Evolutionary conservation across 768 basidiomycete genomes (phyloP).

Genomic region (Suillus placidus): DNA sequence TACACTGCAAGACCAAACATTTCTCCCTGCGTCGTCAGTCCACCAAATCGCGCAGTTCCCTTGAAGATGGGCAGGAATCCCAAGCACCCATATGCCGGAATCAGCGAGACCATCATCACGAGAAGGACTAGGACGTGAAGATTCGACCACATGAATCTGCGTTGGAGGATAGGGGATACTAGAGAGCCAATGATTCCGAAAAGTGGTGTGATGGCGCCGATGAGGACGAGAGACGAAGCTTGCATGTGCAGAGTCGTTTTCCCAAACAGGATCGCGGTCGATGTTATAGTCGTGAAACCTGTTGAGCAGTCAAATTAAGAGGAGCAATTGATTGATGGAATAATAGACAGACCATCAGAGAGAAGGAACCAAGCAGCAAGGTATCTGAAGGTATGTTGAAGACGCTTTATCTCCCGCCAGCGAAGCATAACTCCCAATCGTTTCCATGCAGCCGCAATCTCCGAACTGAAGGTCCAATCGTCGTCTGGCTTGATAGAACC

Average conservation of each 20-base stretch:
- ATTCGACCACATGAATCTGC: slow-evolving; percentile 64
- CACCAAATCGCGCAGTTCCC: slow-evolving; percentile 54
- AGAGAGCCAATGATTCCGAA: slow-evolving; percentile 85
- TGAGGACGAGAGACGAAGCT: slow-evolving; percentile 72
- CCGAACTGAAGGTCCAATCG: slow-evolving; percentile 48
- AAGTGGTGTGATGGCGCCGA: slow-evolving; percentile 77
- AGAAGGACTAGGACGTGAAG: slow-evolving; percentile 65
- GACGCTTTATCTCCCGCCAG: slow-evolving; percentile 68
- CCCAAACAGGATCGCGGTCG: slow-evolving; percentile 88
- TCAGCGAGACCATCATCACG: slow-evolving; percentile 62
- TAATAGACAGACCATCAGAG: slow-evolving; percentile 68
- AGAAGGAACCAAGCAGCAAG: slow-evolving; percentile 94
- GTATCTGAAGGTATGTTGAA: slow-evolving; percentile 86
- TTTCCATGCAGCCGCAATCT: slow-evolving; percentile 74
- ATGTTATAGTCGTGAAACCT: slow-evolving; percentile 93
- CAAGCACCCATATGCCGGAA: slow-evolving; percentile 82
- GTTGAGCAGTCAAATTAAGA: neutral
- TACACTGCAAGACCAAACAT: slow-evolving; percentile 84
- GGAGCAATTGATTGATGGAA: neutral
- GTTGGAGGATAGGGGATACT: slow-evolving; percentile 77
- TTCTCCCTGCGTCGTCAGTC: slow-evolving; percentile 77
- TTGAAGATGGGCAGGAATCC: slow-evolving; percentile 68
- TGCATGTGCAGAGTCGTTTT: slow-evolving; percentile 87
- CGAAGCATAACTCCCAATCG: slow-evolving; percentile 74
- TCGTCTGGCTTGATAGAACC: slow-evolving; percentile 22